These are phyloP conservation scores for Alternaria tenuissima DNA, from an alignment of 2,329 filamentous ascomycete species.

Conservation along the genomic window DNA sequence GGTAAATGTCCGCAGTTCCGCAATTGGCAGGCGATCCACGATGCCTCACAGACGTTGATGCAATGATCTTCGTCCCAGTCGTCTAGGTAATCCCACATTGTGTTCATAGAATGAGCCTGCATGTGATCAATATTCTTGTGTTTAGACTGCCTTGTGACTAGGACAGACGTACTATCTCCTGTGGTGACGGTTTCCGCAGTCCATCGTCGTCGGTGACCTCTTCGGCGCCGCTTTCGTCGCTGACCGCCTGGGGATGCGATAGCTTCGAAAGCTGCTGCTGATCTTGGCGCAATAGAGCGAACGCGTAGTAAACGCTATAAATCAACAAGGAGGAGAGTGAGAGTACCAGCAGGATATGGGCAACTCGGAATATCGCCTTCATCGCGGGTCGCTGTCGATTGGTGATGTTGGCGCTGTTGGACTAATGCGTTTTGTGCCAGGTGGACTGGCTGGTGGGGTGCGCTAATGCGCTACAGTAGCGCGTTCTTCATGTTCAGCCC, in stretches of 20 bases:
- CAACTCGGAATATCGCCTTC: conserved; percentile 10
- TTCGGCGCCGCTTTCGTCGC: not conserved
- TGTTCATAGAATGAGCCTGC: conserved; percentile 28
- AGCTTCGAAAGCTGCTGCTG: not conserved
- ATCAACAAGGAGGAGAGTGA: conserved; percentile 6
- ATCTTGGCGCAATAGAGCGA: conserved; percentile 6
- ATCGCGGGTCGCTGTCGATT: not conserved
- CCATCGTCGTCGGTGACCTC: not conserved
- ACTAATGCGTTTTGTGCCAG: not conserved
- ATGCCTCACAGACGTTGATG: conserved; percentile 25
- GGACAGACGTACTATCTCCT: not conserved
- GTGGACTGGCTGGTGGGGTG: not conserved
- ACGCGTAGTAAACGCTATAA: conserved; percentile 16
- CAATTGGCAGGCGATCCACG: conserved; percentile 24
- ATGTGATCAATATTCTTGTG: not conserved
- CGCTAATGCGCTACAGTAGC: not conserved
- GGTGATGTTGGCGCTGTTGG: not conserved
- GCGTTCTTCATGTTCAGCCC: not conserved
- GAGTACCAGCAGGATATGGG: conserved; percentile 11
- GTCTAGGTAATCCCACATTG: conserved; percentile 24
- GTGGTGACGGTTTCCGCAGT: conserved; percentile 1
- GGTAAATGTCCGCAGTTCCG: conserved; percentile 20
- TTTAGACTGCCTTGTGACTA: not conserved
- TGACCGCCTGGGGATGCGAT: not conserved
- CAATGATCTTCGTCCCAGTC: conserved; percentile 26